Percentiles rank a stretch among this genome's conserved stretches.
These are phyloP conservation scores for Knoxdaviesia capensis DNA, from an alignment of 2,329 filamentous ascomycete genomes.

Conservation along the genomic window DNA sequence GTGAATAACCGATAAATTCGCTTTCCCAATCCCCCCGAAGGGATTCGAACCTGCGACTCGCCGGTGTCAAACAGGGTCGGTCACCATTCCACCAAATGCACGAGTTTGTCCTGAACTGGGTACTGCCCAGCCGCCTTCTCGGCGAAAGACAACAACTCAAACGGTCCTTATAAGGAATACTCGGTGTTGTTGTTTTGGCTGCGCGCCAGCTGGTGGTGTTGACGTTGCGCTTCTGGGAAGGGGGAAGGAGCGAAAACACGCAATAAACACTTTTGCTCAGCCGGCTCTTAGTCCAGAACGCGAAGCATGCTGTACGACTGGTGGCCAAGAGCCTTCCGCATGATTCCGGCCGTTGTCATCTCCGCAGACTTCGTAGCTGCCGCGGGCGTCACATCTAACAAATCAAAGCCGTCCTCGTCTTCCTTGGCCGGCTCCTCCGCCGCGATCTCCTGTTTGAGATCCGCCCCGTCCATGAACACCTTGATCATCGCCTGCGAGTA, in stretches of 20 bases:
- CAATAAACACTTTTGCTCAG: background rate
- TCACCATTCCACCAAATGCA: too few species aligned
- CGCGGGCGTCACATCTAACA: slow-evolving; percentile 6
- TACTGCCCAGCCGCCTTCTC: too few species aligned
- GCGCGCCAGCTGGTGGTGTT: background rate
- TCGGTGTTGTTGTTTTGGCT: background rate
- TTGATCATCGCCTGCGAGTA: slow-evolving; percentile 38
- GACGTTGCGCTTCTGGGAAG: background rate
- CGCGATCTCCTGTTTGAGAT: slow-evolving; percentile 20
- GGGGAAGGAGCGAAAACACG: background rate
- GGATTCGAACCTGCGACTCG: too few species aligned
- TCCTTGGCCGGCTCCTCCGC: slow-evolving; percentile 14
- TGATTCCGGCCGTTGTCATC: slow-evolving; percentile 20
- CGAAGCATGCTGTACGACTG: slow-evolving; percentile 33
- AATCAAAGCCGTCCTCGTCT: slow-evolving; percentile 5
- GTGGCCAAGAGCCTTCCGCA: slow-evolving; percentile 30
- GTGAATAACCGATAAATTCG: too few species aligned
- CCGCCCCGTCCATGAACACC: slow-evolving; percentile 30
- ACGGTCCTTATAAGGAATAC: too few species aligned
- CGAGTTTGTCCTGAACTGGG: too few species aligned
- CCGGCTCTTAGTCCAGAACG: slow-evolving; percentile 25
- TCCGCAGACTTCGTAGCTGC: slow-evolving; percentile 14
- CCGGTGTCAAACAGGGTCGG: too few species aligned
- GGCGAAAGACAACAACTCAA: too few species aligned
- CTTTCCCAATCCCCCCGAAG: too few species aligned